Percentiles rank a stretch among this genome's conserved stretches.
phyloP scores from a whole-genome alignment of 2,329 filamentous ascomycete species.

The Beauveria pseudobassiana region DNA sequence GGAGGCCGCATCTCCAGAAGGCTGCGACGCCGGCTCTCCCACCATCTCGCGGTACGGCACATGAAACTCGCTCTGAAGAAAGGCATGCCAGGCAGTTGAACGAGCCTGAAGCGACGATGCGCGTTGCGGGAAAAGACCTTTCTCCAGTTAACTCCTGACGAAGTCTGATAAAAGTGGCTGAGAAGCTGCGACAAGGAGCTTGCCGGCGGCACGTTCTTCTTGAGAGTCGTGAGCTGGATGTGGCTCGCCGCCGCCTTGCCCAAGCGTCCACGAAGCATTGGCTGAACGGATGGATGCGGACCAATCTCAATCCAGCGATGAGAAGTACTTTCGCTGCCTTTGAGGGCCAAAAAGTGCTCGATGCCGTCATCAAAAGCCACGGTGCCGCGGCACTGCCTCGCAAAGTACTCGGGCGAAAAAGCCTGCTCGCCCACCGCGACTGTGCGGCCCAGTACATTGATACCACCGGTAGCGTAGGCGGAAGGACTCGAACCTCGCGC shows the following conservation, averaged over 20 bases:
- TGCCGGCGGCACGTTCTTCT: neutral
- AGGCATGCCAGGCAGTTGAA: neutral
- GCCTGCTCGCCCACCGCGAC: neutral
- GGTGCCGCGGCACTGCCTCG: neutral
- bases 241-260: neutral
- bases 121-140: neutral
- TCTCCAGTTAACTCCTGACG: neutral
- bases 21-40: neutral
- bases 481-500: neutral
- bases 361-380: neutral
- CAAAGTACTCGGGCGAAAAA: neutral
- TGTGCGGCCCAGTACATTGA: constrained; percentile 14
- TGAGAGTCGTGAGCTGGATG: neutral
- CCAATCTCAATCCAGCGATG: neutral
- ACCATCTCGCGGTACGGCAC: neutral
- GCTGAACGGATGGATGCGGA: neutral
- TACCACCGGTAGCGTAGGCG: constrained; percentile 9
- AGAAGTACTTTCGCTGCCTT: neutral
- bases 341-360: neutral
- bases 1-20: neutral
- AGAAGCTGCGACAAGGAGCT: neutral
- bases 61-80: neutral
- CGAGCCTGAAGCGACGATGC: neutral
- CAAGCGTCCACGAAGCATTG: neutral
- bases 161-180: neutral